Conservation (phyloP, 257 asterid genomes). For the Plantago ovata region DNA sequence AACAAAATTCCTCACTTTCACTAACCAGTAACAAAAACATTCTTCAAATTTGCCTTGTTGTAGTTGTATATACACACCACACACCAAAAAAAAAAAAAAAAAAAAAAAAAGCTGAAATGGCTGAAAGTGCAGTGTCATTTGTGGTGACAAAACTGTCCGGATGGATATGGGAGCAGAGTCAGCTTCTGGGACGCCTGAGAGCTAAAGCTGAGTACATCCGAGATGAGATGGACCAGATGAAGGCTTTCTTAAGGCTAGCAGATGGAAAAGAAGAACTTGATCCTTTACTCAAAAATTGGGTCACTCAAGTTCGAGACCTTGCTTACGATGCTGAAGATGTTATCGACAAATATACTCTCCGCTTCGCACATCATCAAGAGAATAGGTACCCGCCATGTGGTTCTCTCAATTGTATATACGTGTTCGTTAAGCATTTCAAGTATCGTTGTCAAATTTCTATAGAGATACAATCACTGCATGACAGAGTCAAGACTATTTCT, state of each 20-base stretch:
- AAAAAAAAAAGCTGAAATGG: too few relatives aligned
- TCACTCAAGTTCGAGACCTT: conserved; percentile 32
- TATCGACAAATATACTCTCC: conserved; percentile 31
- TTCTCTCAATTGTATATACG: neutral
- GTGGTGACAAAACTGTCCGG: conserved; percentile 19
- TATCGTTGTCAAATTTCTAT: conserved; percentile 20
- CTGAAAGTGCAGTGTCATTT: conserved; percentile 23
- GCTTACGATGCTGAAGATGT: conserved; percentile 35
- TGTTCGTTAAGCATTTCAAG: conserved; percentile 15
- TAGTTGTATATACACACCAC: too few relatives aligned
- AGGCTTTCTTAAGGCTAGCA: conserved; percentile 31
- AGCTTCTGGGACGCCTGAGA: conserved; percentile 15
- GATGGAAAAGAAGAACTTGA: conserved; percentile 30
- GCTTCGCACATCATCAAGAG: neutral
- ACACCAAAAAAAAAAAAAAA: too few relatives aligned
- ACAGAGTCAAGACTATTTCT: conserved; percentile 16
- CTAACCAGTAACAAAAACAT: too few relatives aligned
- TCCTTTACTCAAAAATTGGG: conserved; percentile 29
- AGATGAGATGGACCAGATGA: conserved; percentile 29
- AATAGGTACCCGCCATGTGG: conserved; percentile 7
- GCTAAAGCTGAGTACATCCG: conserved; percentile 19
- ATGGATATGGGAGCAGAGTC: conserved; percentile 15
- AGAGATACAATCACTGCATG: conserved; percentile 18
- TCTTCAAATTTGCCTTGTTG: too few relatives aligned
- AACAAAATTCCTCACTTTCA: too few relatives aligned